Evolutionary conservation across 352 stramenopile species (phyloP).

Genomic region (Globisporangium takayamanum): DNA sequence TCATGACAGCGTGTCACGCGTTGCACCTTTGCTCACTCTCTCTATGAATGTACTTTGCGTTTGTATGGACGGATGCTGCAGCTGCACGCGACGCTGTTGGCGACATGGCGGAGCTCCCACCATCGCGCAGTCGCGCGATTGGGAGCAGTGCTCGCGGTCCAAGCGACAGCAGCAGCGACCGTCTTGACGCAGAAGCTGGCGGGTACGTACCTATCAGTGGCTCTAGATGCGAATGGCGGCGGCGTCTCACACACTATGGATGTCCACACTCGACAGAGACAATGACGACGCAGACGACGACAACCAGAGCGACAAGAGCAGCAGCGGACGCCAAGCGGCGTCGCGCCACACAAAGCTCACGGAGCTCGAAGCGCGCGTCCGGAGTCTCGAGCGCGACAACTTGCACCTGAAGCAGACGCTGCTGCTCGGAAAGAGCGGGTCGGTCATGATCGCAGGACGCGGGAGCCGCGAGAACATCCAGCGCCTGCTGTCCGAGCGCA

Average conservation of each 20-base stretch:
- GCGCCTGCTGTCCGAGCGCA: constrained; percentile 53
- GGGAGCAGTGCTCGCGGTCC: too few species aligned
- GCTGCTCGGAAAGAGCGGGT: constrained; percentile 52
- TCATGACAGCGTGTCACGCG: too few species aligned
- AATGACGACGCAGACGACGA: constrained; percentile 14
- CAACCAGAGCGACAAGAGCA: constrained; percentile 17
- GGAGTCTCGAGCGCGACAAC: constrained; percentile 64
- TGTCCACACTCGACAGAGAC: not conserved
- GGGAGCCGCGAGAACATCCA: constrained; percentile 35
- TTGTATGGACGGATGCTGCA: too few species aligned
- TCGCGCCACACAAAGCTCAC: constrained; percentile 63
- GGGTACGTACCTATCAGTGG: not conserved
- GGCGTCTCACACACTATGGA: not conserved
- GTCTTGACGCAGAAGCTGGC: not conserved
- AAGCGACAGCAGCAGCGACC: too few species aligned
- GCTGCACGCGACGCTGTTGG: too few species aligned
- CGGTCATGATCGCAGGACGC: constrained; percentile 30
- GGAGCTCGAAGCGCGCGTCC: constrained; percentile 65
- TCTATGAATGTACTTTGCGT: too few species aligned
- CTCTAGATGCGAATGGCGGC: not conserved
- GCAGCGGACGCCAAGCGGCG: constrained; percentile 4
- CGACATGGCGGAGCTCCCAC: too few species aligned
- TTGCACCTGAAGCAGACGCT: constrained; percentile 72
- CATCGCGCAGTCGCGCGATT: too few species aligned
- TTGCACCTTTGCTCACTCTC: too few species aligned